Conservation (phyloP, 345 rosid genomes). For the Moricandia moricandioides region DNA sequence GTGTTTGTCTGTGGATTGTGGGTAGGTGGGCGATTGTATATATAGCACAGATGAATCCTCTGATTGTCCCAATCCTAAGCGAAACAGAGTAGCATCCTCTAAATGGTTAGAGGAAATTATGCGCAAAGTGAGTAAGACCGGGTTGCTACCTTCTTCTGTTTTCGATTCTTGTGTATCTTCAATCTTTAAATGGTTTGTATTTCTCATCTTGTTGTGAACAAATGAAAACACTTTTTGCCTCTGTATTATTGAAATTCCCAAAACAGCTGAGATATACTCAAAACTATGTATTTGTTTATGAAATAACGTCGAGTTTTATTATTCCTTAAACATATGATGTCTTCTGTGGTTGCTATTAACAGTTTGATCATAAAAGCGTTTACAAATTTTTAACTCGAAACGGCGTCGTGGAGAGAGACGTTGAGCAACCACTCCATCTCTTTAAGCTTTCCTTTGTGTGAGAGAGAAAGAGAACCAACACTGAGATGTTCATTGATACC, state of each 20-base stretch:
- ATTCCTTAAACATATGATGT: background rate
- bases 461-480: background rate
- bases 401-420: slow-evolving; percentile 19
- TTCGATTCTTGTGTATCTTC: slow-evolving; percentile 34
- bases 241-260: slow-evolving; percentile 7
- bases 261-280: slow-evolving; percentile 22
- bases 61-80: slow-evolving; percentile 85
- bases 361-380: no score
- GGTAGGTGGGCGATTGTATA: slow-evolving; percentile 98
- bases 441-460: background rate
- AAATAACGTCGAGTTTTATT: slow-evolving; percentile 21
- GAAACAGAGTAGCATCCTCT: slow-evolving; percentile 64
- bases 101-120: slow-evolving; percentile 15
- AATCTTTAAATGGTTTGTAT: slow-evolving; percentile 32
- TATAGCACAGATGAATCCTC: slow-evolving; percentile 95
- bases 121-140: background rate
- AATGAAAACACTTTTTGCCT: slow-evolving; percentile 13
- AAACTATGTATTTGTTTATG: slow-evolving; percentile 34
- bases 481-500: slow-evolving; percentile 11
- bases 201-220: slow-evolving; percentile 21
- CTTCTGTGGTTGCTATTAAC: background rate
- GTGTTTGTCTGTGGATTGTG: slow-evolving; percentile 16
- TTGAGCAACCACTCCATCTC: slow-evolving; percentile 8
- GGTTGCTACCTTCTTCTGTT: background rate
- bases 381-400: background rate